Percentiles rank a stretch among this genome's conserved stretches.
Evolutionary conservation across 2,329 filamentous ascomycete species (phyloP).

Genomic region (Knoxdaviesia capensis): DNA sequence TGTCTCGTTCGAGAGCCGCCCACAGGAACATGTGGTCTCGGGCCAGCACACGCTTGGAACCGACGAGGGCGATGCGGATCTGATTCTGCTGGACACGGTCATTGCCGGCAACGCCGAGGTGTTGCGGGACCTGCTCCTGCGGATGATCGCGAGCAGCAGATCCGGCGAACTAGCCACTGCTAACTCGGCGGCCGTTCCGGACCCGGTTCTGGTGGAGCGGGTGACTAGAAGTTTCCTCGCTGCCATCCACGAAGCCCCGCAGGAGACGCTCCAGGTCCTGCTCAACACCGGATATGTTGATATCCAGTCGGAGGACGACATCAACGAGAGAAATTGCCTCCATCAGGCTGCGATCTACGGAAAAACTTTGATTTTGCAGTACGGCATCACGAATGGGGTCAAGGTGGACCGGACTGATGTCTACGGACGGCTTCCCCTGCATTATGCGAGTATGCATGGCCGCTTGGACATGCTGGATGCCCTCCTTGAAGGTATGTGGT

Average conservation of each 20-base stretch:
- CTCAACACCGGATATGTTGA: slow-evolving; percentile 69
- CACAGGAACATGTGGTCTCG: slow-evolving; percentile 40
- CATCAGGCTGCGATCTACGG: slow-evolving; percentile 95
- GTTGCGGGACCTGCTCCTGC: slow-evolving; percentile 60
- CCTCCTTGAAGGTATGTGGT: slow-evolving; percentile 38
- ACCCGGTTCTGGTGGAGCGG: slow-evolving; percentile 43
- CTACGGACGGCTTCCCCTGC: slow-evolving; percentile 79
- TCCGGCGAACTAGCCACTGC: slow-evolving; percentile 15
- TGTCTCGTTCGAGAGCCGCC: slow-evolving; percentile 50
- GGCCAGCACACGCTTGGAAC: slow-evolving; percentile 48
- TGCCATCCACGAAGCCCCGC: slow-evolving; percentile 68
- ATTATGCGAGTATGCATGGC: slow-evolving; percentile 94
- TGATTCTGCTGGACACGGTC: slow-evolving; percentile 71
- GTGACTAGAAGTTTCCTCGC: slow-evolving; percentile 81
- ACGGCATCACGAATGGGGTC: slow-evolving; percentile 56
- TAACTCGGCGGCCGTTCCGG: slow-evolving; percentile 19
- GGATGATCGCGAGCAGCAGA: slow-evolving; percentile 37
- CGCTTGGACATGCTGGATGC: slow-evolving; percentile 64
- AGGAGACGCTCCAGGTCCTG: slow-evolving; percentile 54
- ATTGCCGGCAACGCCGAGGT: slow-evolving; percentile 60
- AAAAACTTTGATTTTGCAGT: slow-evolving; percentile 55
- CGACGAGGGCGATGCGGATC: slow-evolving; percentile 78
- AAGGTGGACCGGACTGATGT: slow-evolving; percentile 70
- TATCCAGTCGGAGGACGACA: slow-evolving; percentile 86
- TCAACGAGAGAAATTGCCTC: slow-evolving; percentile 90